Base-by-base conservation (phyloP, 306 rosid genomes). In the Parietaria judaica region DNA sequence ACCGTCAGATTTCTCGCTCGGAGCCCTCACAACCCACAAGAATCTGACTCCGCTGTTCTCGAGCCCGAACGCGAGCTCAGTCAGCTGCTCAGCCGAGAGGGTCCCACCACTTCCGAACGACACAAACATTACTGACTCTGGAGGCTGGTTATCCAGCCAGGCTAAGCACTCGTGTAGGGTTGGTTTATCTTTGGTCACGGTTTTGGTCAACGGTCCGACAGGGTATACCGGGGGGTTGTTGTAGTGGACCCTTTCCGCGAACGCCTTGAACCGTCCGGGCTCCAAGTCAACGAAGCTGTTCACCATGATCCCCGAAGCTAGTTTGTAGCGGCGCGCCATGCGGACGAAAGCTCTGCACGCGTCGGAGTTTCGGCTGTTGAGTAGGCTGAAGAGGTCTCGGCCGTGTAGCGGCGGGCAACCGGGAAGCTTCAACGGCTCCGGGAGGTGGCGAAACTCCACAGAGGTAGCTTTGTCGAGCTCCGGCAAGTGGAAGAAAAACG, bases 51-150 rank as follows among this genome's bases (percentile, higher is more conserved):
- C 66, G 7, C 79, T 74, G 59, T 7, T 35, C 59, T 74, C 79
- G 4, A 69, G 48, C 36, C 79, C 71, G 5, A 52, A 34, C 1
- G 74, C 67, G 43, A 74, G 44, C 38, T 74, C 71, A 1, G 49
- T 54, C 51, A 74, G 14, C 23, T 74, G 67, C 46, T 52, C 60
- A 0, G 38, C 37, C 10, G 79, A 49, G 11, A 68, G 56, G 4
- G 78, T 74, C 51, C 66, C 66, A 4, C 70, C 70, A 11, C 58
- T 73, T 5, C 73, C 73, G 10, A 69, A 74, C n/a, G 79, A 70
- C 2, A 74, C 55, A 13, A 58, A 65, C 14, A 69, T 3, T 6
- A 74, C 68, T 31, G 68, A 74, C 9, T 11, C 49, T 12, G 49
- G 15, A n/a, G 71, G 72, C 16, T 65, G 79, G 58, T 36, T 13